Percentiles rank a stretch among this genome's conserved stretches.
Conservation (phyloP, 1,284 basidiomycete species). For the Malassezia furfur region DNA sequence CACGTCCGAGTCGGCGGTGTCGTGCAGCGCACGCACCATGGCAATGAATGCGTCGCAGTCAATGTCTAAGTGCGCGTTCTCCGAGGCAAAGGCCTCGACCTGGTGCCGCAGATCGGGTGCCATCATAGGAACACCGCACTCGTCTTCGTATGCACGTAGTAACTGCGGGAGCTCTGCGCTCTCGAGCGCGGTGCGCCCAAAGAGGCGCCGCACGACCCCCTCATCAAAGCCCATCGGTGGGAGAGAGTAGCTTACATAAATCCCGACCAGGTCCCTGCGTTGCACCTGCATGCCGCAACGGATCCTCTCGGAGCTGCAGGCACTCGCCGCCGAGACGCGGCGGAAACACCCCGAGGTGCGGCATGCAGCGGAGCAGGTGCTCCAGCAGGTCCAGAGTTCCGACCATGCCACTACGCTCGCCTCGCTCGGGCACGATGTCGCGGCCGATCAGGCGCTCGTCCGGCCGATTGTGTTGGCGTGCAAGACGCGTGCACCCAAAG, state of each 20-base stretch:
- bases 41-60: constrained; percentile 11
- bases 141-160: constrained; percentile 1
- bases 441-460: constrained; percentile 60
- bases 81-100: constrained; percentile 2
- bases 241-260: not conserved
- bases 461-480: constrained; percentile 87
- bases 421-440: constrained; percentile 7
- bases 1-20: constrained; percentile 6
- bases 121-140: not conserved
- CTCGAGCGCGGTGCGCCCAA: not conserved
- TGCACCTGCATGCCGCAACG: constrained; percentile 35
- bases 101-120: not conserved
- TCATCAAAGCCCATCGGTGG: constrained; percentile 5
- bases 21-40: constrained; percentile 8
- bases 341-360: constrained; percentile 44
- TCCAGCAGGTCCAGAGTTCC: constrained; percentile 26
- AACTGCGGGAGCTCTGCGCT: constrained; percentile 1
- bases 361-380: constrained; percentile 28
- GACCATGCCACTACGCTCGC: constrained; percentile 13
- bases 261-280: not conserved
- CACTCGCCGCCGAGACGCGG: constrained; percentile 38
- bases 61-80: constrained; percentile 5
- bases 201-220: constrained; percentile 12
- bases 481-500: constrained; percentile 82
- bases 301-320: constrained; percentile 38